These are phyloP conservation scores for Symbiodinium pilosum DNA, from an alignment of 73 alveolate genomes.

Conservation along the genomic window DNA sequence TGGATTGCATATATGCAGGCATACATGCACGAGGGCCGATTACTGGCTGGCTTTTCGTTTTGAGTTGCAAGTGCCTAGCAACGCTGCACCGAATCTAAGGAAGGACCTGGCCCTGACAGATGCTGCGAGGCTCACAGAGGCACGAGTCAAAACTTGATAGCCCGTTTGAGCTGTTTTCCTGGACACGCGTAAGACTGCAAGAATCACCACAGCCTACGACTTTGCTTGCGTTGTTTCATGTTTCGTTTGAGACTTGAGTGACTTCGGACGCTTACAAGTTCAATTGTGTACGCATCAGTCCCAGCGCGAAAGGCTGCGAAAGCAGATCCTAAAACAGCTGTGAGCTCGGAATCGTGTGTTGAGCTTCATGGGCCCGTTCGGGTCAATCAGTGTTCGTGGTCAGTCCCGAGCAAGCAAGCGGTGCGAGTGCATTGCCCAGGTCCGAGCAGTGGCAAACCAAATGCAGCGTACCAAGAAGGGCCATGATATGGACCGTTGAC, in stretches of 20 bases:
- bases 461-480: conserved; percentile 9
- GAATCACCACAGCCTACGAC: too few relatives aligned
- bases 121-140: conserved; percentile 1
- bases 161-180: too few relatives aligned
- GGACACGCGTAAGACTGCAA: too few relatives aligned
- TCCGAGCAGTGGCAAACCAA: conserved; percentile 9
- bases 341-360: not conserved
- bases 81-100: not conserved
- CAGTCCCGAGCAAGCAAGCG: not conserved
- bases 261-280: too few relatives aligned
- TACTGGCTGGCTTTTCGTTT: too few relatives aligned
- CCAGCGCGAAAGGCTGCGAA: not conserved
- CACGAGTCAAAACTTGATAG: not conserved
- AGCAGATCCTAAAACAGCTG: not conserved
- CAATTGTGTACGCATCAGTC: not conserved
- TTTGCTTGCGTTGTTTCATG: too few relatives aligned
- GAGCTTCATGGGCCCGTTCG: too few relatives aligned
- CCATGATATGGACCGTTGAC: not conserved
- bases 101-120: not conserved
- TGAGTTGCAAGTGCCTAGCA: too few relatives aligned
- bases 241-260: too few relatives aligned
- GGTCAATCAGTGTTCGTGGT: not conserved
- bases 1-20: not conserved
- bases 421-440: not conserved
- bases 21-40: too few relatives aligned